Evolutionary conservation across 1,284 basidiomycete species (phyloP).

Genomic region (Marasmius fiardii): DNA sequence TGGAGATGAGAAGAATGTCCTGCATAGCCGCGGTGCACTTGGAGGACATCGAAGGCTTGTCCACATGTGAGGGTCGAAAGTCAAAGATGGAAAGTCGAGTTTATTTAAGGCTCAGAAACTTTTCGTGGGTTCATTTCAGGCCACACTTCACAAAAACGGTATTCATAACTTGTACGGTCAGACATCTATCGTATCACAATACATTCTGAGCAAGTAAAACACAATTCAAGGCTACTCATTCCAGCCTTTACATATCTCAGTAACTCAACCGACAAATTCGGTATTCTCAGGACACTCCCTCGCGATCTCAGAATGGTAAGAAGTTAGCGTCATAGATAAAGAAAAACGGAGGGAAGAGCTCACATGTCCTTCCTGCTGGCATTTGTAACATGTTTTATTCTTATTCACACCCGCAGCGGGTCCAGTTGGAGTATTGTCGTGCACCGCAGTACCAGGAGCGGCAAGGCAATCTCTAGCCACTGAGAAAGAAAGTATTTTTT

Average conservation of each 20-base stretch:
- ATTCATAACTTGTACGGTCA: too few relatives aligned
- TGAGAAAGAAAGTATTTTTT: conserved; percentile 7
- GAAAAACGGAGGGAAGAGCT: conserved; percentile 20
- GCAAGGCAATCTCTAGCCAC: conserved; percentile 74
- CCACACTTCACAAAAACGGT: neutral
- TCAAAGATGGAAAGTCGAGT: too few relatives aligned
- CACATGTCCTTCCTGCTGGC: conserved; percentile 82
- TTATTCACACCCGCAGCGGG: conserved; percentile 45
- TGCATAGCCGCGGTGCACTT: conserved; percentile 6
- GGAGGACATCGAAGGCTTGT: conserved; percentile 11
- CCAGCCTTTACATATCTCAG: neutral
- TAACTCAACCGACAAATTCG: conserved; percentile 41
- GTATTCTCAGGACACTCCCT: conserved; percentile 70
- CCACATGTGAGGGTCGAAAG: conserved; percentile 17
- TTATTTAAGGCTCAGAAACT: neutral
- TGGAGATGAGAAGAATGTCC: conserved; percentile 37
- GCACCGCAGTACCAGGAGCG: conserved; percentile 52
- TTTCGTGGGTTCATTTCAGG: neutral
- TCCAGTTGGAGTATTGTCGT: conserved; percentile 39
- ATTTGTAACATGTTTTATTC: conserved; percentile 82
- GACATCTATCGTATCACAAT: neutral
- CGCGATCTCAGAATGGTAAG: conserved; percentile 52
- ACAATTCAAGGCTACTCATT: neutral
- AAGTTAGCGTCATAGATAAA: conserved; percentile 3
- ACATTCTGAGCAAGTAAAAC: neutral